phyloP scores from a whole-genome alignment of 2,329 filamentous ascomycete genomes.

The Fusarium anguioides region DNA sequence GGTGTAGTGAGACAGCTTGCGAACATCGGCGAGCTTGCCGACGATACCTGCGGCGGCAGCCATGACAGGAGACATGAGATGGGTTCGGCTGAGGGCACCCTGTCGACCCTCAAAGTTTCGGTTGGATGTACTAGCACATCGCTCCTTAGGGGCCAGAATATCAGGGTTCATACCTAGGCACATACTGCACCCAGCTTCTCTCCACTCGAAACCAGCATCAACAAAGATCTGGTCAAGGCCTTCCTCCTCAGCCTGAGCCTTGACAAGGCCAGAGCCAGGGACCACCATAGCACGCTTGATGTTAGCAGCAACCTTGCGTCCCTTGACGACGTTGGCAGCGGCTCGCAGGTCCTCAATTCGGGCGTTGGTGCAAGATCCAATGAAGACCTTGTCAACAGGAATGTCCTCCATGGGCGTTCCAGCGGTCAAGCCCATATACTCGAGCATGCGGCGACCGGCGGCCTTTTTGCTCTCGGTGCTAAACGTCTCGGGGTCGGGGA shows the following conservation, averaged over 20 bases:
- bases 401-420: constrained; percentile 95
- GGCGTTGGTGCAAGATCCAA: constrained; percentile 97
- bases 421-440: constrained; percentile 94
- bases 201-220: constrained; percentile 96
- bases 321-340: constrained; percentile 86
- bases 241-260: constrained; percentile 89
- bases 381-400: constrained; percentile 93
- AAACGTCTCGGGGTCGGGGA: constrained; percentile 91
- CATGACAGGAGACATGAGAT: constrained; percentile 97
- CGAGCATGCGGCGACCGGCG: constrained; percentile 81
- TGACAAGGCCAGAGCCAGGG: constrained; percentile 93
- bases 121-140: constrained; percentile 95
- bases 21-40: constrained; percentile 91
- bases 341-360: constrained; percentile 94
- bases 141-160: constrained; percentile 90
- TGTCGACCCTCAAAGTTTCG: constrained; percentile 98
- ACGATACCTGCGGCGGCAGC: constrained; percentile 90
- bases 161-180: constrained; percentile 99
- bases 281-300: constrained; percentile 97
- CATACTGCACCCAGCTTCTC: constrained; percentile 98
- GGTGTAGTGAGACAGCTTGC: constrained; percentile 75
- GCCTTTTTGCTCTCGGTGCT: constrained; percentile 81
- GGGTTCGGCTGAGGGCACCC: constrained; percentile 89
- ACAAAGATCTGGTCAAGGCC: constrained; percentile 92
- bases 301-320: constrained; percentile 86